Evolutionary conservation across 768 basidiomycete genomes (phyloP), one percentile per base, ranked within the genome.

Genomic region (Lentinula lateritia): DNA sequence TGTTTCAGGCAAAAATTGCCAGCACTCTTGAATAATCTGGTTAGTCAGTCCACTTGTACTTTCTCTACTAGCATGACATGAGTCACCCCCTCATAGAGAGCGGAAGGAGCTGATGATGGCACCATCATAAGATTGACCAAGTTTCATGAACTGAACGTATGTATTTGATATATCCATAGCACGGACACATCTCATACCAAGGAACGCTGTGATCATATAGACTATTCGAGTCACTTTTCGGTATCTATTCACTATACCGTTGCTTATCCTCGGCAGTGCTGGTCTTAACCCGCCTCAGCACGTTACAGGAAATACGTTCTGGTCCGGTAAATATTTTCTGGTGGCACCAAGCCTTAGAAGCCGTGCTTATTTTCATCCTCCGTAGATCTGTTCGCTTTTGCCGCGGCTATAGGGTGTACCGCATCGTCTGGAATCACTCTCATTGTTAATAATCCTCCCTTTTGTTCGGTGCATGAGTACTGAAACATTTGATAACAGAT

Each of bases 101-200:
- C 65, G 15, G 81, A 88, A 68, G 83, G 83, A 10, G 86, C 90
- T 8, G 91, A 93, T 55, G 78, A 66, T 16, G 76, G 66, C 28
- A 90, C 87, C 3, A 78, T 93, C 52, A 80, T 90, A 18, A 84
- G 90, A 18, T 73, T 94, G 58, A 87, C 87, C 41, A 92, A 88
- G 64, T 93, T 90, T 68, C 87, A 90, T 42, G 90, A 93, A 67
- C 73, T 93, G 46, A 94, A 94, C 65, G 92, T 92, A 64, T 41
- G 89, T 74, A 6, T 28, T 55, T 10, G 20, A 34, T 50, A 7
- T 28, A 1, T 60, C 36, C 5, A 18, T 39, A 13, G 38, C 38
- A 39, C 28, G 3, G 3, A 39, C 38, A 39, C 38, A 0, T 34
- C 39, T 15, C 23, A 43, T 23, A 58, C 59, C 16, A 13, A 28